Evolutionary conservation across 139 green algal species (phyloP), one percentile per base, ranked within the genome.

Genomic region (Desmodesmus armatus): DNA sequence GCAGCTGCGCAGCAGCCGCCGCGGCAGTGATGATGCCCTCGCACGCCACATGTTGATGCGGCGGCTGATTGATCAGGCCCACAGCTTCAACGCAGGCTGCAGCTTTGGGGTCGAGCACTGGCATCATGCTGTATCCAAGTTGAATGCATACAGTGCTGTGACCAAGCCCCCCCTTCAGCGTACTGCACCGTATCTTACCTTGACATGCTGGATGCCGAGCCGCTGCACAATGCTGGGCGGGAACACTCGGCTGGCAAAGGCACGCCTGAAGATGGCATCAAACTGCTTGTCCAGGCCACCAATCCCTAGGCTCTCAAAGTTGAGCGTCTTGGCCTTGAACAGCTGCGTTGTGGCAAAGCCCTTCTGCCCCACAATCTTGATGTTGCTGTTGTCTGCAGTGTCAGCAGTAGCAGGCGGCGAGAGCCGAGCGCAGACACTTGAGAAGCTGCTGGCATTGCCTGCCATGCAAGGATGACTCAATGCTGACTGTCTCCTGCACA

Each of bases 261-360:
- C 95, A 31, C 97, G 91, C 25, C 98, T 89, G 92, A 99, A 99
- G 89, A 99, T 99, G 63, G 96, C 92, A 70, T 96, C 95, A 90
- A 99, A 99, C 91, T 99, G 96, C 76, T 78, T 84, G 90, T 98
- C 96, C 71, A 99, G 87, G 47, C 97, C 97, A 31, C 97, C 97
- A 83, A 99, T 99, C 62, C 98, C 98, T 73, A 99, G 93, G 88
- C 95, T 94, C 87, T 98, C 91, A 88, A 99, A 99, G 86, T 96
- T 97, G 86, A 99, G 94, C 76, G 97, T 95, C 82, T 98, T 98
- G 23, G 87, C 74, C 90, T 98, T 99, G 92, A 99, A 99, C 63
- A 99, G 92, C 90, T 98, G 94, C 25, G 92, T 95, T 25, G 88
- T 86, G 23, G 91, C 84, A 63, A 93, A 91, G 69, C 88, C 90